phyloP scores from a whole-genome alignment of 2,329 filamentous ascomycete species.

The Cladosporium sp. region DNA sequence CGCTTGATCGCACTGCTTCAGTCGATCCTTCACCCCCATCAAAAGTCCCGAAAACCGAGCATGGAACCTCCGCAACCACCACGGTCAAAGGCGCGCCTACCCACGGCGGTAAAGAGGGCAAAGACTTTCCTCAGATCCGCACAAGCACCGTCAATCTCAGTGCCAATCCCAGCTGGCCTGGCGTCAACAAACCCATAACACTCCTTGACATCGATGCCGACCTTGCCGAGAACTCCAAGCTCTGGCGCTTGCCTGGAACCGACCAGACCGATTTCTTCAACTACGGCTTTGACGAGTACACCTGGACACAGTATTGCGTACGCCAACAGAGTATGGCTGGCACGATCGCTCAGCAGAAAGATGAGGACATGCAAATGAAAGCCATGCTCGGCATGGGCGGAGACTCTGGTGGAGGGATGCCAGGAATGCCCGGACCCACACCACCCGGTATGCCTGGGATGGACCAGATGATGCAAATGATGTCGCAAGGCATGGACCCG shows the following conservation, averaged over 20 bases:
- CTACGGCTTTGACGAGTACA: constrained; percentile 98
- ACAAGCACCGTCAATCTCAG: constrained; percentile 83
- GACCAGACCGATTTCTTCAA: constrained; percentile 98
- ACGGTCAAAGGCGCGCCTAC: constrained; percentile 18
- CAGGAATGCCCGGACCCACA: constrained; percentile 33
- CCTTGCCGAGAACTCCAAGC: constrained; percentile 68
- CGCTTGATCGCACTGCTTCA: constrained; percentile 4
- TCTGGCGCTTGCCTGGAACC: constrained; percentile 89
- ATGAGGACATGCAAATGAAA: constrained; percentile 55
- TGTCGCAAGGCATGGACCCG: constrained; percentile 47
- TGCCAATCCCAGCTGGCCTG: constrained; percentile 52
- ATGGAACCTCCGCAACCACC: neutral
- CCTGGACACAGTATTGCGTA: constrained; percentile 87
- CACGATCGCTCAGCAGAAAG: constrained; percentile 77
- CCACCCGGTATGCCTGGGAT: constrained; percentile 41
- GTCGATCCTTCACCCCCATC: constrained; percentile 9
- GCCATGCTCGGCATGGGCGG: constrained; percentile 45
- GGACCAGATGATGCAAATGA: constrained; percentile 53
- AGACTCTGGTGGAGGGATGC: constrained; percentile 33
- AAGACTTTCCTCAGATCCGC: constrained; percentile 59
- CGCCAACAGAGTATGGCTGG: constrained; percentile 76
- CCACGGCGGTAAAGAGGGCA: constrained; percentile 47
- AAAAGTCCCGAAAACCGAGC: constrained; percentile 4
- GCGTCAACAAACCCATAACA: constrained; percentile 65
- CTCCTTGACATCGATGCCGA: constrained; percentile 48